Percentiles rank a stretch among this genome's conserved stretches.
Evolutionary conservation across 345 rosid genomes (phyloP).

Genomic region (Gossypium turneri): DNA sequence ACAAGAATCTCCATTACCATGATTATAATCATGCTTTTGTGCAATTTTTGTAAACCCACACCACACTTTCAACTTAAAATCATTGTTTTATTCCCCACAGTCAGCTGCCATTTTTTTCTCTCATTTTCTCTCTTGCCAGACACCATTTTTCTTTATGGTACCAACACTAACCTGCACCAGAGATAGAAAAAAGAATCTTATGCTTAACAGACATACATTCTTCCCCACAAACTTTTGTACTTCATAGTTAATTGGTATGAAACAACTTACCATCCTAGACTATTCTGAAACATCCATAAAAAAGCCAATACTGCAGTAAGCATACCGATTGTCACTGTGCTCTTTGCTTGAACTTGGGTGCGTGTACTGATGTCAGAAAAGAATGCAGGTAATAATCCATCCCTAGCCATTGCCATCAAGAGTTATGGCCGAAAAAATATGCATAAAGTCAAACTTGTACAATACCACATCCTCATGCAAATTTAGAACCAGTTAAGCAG

Average conservation of each 20-base stretch:
- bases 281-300: conserved; percentile 67
- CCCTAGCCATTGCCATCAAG: conserved; percentile 80
- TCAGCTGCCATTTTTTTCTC: too few relatives aligned
- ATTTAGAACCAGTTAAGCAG: not conserved
- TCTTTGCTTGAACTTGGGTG: conserved; percentile 64
- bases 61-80: too few relatives aligned
- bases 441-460: not conserved
- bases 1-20: too few relatives aligned
- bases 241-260: not conserved
- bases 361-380: conserved; percentile 57
- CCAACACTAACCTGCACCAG: conserved; percentile 65
- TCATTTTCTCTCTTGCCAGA: too few relatives aligned
- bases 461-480: not conserved
- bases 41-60: too few relatives aligned
- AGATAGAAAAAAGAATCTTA: not conserved
- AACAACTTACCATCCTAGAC: conserved; percentile 55
- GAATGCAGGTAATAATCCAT: conserved; percentile 63
- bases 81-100: too few relatives aligned
- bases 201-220: not conserved
- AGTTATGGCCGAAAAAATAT: conserved; percentile 48
- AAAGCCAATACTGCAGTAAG: conserved; percentile 49
- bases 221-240: not conserved
- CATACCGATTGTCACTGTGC: conserved; percentile 50
- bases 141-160: conserved; percentile 11
- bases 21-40: too few relatives aligned